phyloP scores from a whole-genome alignment of 768 basidiomycete species.

The Tulasnella sp. region DNA sequence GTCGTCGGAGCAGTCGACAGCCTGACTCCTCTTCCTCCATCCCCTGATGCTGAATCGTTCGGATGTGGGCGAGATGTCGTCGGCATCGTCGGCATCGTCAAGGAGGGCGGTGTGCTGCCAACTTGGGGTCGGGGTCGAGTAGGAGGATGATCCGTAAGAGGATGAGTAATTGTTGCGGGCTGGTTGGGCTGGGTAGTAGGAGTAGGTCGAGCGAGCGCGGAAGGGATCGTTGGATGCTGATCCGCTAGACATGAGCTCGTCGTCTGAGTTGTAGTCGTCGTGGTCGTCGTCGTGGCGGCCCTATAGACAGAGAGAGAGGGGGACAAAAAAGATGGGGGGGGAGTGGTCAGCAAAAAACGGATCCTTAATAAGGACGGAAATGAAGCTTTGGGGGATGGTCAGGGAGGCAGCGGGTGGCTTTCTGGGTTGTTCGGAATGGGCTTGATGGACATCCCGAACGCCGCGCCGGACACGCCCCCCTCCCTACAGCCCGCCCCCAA shows the following conservation, averaged over 20 bases:
- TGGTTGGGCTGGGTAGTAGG: not conserved
- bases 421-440: not conserved
- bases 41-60: not conserved
- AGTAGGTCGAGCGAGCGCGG: not conserved
- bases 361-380: not conserved
- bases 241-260: not conserved
- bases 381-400: slow-evolving; percentile 3
- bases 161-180: not conserved
- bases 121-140: not conserved
- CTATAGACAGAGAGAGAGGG: not conserved
- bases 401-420: not conserved
- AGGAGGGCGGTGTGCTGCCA: not conserved
- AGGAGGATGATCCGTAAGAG: not conserved
- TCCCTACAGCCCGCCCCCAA: not conserved
- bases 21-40: not conserved
- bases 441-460: not conserved
- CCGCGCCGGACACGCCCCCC: not conserved
- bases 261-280: not conserved
- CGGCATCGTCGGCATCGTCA: not conserved
- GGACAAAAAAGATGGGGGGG: not conserved
- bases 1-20: not conserved
- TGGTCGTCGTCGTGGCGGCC: not conserved
- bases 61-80: not conserved
- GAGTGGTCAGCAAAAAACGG: not conserved
- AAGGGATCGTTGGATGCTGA: not conserved